Evolutionary conservation across 2,329 filamentous ascomycete species (phyloP).

Genomic region (Sclerotinia borealis): DNA sequence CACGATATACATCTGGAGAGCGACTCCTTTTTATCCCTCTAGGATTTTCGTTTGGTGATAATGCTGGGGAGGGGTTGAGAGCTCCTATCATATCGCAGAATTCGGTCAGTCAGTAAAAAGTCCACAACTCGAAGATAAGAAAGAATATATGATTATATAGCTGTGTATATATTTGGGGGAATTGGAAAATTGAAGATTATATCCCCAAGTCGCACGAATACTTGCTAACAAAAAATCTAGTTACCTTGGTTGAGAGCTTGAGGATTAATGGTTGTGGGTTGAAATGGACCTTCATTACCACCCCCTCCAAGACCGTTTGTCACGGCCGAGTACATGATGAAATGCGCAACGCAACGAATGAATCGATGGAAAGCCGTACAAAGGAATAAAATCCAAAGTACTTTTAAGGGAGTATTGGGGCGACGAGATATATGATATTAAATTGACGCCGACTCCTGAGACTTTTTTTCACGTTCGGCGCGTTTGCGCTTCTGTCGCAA

Average conservation of each 20-base stretch:
- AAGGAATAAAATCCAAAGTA: not conserved
- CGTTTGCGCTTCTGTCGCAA: slow-evolving; percentile 15
- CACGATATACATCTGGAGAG: slow-evolving; percentile 57
- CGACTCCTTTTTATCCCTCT: slow-evolving; percentile 75
- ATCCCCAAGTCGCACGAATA: not conserved
- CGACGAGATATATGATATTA: not conserved
- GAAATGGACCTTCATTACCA: slow-evolving; percentile 9
- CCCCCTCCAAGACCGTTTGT: slow-evolving; percentile 14
- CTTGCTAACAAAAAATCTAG: not conserved
- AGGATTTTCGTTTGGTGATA: slow-evolving; percentile 49
- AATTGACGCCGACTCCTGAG: not conserved
- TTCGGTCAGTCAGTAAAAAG: not conserved
- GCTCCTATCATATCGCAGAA: slow-evolving; percentile 20
- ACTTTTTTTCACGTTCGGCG: slow-evolving; percentile 7
- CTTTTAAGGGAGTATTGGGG: not conserved
- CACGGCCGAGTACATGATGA: slow-evolving; percentile 15
- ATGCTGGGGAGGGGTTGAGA: slow-evolving; percentile 34
- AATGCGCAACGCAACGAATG: slow-evolving; percentile 1
- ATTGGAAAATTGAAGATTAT: not conserved
- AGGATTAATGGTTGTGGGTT: slow-evolving; percentile 13
- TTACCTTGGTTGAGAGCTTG: slow-evolving; percentile 14
- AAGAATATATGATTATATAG: not conserved
- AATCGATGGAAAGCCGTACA: not conserved
- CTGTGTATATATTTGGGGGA: no score
- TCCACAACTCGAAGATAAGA: not conserved